Conservation (phyloP, 345 rosid species). For the Hibiscus syriacus region DNA sequence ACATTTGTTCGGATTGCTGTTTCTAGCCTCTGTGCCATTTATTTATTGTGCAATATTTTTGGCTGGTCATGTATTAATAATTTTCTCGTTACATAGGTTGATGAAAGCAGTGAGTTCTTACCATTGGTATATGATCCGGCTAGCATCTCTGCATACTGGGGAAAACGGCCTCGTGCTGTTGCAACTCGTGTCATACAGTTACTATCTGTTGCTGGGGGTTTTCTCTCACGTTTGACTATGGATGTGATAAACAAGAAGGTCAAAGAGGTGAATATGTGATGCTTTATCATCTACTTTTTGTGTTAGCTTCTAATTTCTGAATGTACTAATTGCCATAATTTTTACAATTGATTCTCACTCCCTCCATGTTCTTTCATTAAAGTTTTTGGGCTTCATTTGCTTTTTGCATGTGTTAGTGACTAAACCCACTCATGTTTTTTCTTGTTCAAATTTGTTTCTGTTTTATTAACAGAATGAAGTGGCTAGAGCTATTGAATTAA, state of each 20-base stretch:
- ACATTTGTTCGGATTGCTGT: constrained; percentile 1
- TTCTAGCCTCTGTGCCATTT: neutral
- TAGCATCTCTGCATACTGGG: no score
- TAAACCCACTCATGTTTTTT: neutral
- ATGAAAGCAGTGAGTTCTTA: constrained; percentile 91
- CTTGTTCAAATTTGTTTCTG: neutral
- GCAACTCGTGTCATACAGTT: no score
- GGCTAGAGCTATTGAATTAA: no score
- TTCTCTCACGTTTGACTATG: constrained; percentile 63
- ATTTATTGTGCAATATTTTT: constrained; percentile 1
- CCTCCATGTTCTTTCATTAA: neutral
- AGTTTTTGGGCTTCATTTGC: no score
- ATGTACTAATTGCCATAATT: neutral
- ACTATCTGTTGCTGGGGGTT: constrained; percentile 94
- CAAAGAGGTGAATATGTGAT: constrained; percentile 58
- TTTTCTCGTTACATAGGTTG: constrained; percentile 41
- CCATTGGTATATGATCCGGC: no score
- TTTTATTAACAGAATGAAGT: constrained; percentile 41
- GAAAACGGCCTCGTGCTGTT: no score
- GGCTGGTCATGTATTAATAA: constrained; percentile 1
- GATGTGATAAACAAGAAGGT: constrained; percentile 79
- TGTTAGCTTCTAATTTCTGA: neutral
- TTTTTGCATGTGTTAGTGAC: no score
- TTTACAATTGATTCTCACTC: neutral
- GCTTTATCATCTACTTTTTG: constrained; percentile 1